phyloP scores from a whole-genome alignment of 768 basidiomycete genomes.

The Boletellus emodensis region DNA sequence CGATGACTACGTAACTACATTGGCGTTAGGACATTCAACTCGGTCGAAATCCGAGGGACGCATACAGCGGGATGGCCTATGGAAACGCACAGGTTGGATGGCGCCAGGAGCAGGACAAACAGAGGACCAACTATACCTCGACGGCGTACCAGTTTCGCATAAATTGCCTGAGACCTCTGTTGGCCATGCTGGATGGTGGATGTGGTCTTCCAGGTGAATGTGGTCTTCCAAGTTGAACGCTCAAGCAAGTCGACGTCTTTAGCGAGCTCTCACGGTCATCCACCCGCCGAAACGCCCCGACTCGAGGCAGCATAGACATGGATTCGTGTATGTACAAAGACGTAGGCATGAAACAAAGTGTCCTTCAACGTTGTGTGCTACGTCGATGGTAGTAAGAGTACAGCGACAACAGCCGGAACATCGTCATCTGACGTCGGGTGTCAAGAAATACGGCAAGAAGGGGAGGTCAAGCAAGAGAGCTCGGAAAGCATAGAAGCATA shows the following conservation, averaged over 20 bases:
- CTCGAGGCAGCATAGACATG: slow-evolving; percentile 19
- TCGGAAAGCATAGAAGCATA: slow-evolving; percentile 21
- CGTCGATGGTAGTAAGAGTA: slow-evolving; percentile 21
- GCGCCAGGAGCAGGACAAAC: not conserved
- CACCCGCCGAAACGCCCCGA: slow-evolving; percentile 15
- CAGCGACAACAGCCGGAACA: slow-evolving; percentile 30
- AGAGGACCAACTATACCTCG: slow-evolving; percentile 32
- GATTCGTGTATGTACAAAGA: slow-evolving; percentile 12
- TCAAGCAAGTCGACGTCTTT: not conserved
- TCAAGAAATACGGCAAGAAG: slow-evolving; percentile 18
- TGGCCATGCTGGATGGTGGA: slow-evolving; percentile 21
- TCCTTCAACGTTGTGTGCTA: slow-evolving; percentile 11
- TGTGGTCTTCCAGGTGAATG: not conserved
- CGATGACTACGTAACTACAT: slow-evolving; percentile 46
- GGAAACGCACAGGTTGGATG: not conserved
- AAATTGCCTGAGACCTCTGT: slow-evolving; percentile 24
- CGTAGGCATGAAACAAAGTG: slow-evolving; percentile 27
- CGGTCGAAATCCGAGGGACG: slow-evolving; percentile 4
- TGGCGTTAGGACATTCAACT: slow-evolving; percentile 12
- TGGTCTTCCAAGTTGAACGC: not conserved
- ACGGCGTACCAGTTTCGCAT: slow-evolving; percentile 44
- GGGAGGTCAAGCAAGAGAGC: slow-evolving; percentile 3
- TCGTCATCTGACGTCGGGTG: slow-evolving; percentile 13
- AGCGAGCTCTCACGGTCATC: slow-evolving; percentile 13
- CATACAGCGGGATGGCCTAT: slow-evolving; percentile 51